These are phyloP conservation scores for Pseudoneurospora amorphoporcata DNA, from an alignment of 495 filamentous ascomycete genomes.

Conservation along the genomic window DNA sequence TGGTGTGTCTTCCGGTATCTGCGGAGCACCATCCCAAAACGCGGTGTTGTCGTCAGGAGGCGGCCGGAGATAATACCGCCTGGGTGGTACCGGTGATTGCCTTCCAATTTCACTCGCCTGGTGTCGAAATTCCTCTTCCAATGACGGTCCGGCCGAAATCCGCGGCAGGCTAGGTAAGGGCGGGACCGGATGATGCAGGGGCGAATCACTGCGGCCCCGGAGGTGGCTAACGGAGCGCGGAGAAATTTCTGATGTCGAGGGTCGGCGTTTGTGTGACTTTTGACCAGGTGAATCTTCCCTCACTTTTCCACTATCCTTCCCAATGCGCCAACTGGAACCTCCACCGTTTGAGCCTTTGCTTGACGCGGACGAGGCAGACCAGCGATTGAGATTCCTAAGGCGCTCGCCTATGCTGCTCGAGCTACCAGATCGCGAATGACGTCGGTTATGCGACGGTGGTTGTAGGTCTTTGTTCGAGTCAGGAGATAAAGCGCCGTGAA, in stretches of 20 bases:
- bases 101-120: slow-evolving; percentile 13
- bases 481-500: not conserved
- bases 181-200: slow-evolving; percentile 14
- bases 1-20: slow-evolving; percentile 7
- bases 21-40: slow-evolving; percentile 18
- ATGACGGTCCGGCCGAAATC: slow-evolving; percentile 30
- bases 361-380: slow-evolving; percentile 69
- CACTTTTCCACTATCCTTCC: not conserved
- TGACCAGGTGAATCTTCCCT: slow-evolving; percentile 7
- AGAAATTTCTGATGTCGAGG: slow-evolving; percentile 18
- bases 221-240: slow-evolving; percentile 6
- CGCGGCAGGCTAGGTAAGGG: slow-evolving; percentile 24
- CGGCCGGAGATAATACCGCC: not conserved
- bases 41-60: not conserved
- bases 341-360: slow-evolving; percentile 49
- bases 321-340: slow-evolving; percentile 20
- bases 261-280: slow-evolving; percentile 20
- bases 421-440: slow-evolving; percentile 35
- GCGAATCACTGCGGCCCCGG: slow-evolving; percentile 11
- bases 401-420: slow-evolving; percentile 47
- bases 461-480: slow-evolving; percentile 18
- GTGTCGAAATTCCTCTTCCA: slow-evolving; percentile 21
- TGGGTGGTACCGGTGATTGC: slow-evolving; percentile 3
- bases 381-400: slow-evolving; percentile 66
- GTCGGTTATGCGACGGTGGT: slow-evolving; percentile 14